Conservation (phyloP, 2,329 filamentous ascomycete species). For the Pseudogymnoascus sp. region DNA sequence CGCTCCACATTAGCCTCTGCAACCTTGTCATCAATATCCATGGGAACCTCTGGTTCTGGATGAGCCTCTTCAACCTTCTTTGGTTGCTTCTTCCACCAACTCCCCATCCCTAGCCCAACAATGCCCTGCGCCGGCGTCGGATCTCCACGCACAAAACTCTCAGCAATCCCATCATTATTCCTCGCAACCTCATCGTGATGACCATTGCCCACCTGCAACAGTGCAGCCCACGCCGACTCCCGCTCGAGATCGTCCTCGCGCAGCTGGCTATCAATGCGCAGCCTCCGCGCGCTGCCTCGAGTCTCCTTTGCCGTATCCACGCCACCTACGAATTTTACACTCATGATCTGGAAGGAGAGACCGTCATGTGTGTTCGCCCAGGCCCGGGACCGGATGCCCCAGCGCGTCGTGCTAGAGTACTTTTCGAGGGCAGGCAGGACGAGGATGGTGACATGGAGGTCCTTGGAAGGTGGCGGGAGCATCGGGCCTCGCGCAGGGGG, state of each 20-base stretch:
- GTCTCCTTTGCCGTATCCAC: constrained; percentile 43
- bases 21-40: background rate
- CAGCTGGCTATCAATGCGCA: constrained; percentile 16
- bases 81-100: constrained; percentile 11
- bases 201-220: constrained; percentile 8
- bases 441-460: constrained; percentile 79
- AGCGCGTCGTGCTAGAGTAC: constrained; percentile 68
- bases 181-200: background rate
- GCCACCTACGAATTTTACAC: constrained; percentile 80
- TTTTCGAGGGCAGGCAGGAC: constrained; percentile 72
- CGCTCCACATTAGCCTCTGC: background rate
- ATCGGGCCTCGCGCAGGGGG: constrained; percentile 57
- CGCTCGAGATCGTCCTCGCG: constrained; percentile 18
- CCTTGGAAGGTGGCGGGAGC: constrained; percentile 58
- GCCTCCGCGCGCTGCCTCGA: constrained; percentile 36
- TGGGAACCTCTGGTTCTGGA: background rate
- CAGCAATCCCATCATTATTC: background rate
- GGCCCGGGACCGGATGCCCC: constrained; percentile 73
- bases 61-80: background rate
- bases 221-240: constrained; percentile 11
- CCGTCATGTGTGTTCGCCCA: constrained; percentile 56
- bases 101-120: constrained; percentile 11
- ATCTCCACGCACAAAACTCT: constrained; percentile 12
- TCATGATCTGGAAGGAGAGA: constrained; percentile 78
- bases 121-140: background rate